Percentiles rank a stretch among this genome's conserved stretches.
These are phyloP conservation scores for Xylaria sp. DNA, from an alignment of 2,329 filamentous ascomycete genomes.

Conservation along the genomic window DNA sequence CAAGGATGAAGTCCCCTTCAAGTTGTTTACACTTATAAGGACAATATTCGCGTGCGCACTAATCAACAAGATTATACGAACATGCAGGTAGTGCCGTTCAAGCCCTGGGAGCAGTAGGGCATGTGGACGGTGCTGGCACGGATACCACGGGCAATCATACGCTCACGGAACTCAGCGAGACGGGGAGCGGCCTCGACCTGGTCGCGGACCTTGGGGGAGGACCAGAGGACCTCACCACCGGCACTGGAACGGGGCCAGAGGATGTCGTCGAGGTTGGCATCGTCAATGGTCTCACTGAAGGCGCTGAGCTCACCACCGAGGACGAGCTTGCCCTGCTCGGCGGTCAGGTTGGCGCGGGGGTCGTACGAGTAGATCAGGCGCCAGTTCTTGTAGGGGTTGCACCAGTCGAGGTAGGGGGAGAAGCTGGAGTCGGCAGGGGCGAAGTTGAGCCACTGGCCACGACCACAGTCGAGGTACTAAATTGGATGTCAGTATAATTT, in stretches of 20 bases:
- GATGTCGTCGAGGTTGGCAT: constrained; percentile 66
- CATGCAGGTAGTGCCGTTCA: constrained; percentile 46
- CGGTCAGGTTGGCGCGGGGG: constrained; percentile 59
- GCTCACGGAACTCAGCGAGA: constrained; percentile 69
- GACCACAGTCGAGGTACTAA: constrained; percentile 77
- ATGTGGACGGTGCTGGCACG: constrained; percentile 61
- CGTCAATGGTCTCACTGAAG: constrained; percentile 77
- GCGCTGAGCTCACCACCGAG: constrained; percentile 76
- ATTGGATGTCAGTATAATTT: constrained; percentile 1
- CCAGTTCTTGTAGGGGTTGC: constrained; percentile 76
- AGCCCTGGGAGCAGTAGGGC: constrained; percentile 62
- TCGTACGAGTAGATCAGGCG: constrained; percentile 75
- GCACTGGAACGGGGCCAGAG: constrained; percentile 74
- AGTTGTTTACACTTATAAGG: background rate
- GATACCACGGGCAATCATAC: constrained; percentile 64
- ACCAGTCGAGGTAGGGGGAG: constrained; percentile 78
- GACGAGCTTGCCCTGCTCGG: constrained; percentile 59
- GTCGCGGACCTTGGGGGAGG: constrained; percentile 62
- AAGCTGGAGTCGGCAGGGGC: constrained; percentile 44
- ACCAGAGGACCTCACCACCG: constrained; percentile 77
- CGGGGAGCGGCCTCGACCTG: constrained; percentile 65
- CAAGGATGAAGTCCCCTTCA: background rate
- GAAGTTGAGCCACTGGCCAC: constrained; percentile 74
- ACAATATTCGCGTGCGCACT: background rate
- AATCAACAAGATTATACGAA: constrained; percentile 14